Percentiles rank a stretch among this genome's conserved stretches.
phyloP scores from a whole-genome alignment of 1,139 yeast genomes.

The Debaryomyces coudertii region DNA sequence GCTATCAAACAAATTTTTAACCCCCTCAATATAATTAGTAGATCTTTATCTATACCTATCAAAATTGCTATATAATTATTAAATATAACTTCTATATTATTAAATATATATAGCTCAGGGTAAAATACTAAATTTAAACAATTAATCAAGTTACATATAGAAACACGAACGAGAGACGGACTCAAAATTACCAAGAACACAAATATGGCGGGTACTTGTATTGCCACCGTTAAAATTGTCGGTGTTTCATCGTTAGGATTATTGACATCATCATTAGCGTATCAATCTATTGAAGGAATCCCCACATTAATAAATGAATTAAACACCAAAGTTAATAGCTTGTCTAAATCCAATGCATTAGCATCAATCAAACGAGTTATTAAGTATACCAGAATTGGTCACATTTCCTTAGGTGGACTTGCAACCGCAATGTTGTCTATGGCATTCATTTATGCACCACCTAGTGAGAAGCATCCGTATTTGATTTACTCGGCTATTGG shows the following conservation, averaged over 20 bases:
- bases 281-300: conserved; percentile 38
- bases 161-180: background rate
- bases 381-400: conserved; percentile 30
- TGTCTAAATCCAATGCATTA: conserved; percentile 12
- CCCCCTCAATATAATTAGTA: conserved; percentile 5
- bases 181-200: background rate
- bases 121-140: background rate
- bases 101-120: background rate
- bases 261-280: conserved; percentile 44
- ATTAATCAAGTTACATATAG: background rate
- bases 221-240: conserved; percentile 51
- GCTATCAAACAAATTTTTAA: conserved; percentile 3
- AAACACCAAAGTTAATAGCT: conserved; percentile 17
- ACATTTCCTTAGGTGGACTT: conserved; percentile 38
- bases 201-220: conserved; percentile 48
- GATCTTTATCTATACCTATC: conserved; percentile 8
- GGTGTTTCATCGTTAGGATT: conserved; percentile 59
- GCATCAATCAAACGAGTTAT: conserved; percentile 23
- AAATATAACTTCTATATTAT: background rate
- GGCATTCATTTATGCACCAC: conserved; percentile 47
- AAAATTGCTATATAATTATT: conserved; percentile 5
- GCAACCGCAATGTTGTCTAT: conserved; percentile 43
- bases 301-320: conserved; percentile 41
- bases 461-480: conserved; percentile 56
- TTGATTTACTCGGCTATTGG: conserved; percentile 58